These are phyloP conservation scores for Penicillium mononematosum DNA, from an alignment of 495 filamentous ascomycete species.

Conservation along the genomic window DNA sequence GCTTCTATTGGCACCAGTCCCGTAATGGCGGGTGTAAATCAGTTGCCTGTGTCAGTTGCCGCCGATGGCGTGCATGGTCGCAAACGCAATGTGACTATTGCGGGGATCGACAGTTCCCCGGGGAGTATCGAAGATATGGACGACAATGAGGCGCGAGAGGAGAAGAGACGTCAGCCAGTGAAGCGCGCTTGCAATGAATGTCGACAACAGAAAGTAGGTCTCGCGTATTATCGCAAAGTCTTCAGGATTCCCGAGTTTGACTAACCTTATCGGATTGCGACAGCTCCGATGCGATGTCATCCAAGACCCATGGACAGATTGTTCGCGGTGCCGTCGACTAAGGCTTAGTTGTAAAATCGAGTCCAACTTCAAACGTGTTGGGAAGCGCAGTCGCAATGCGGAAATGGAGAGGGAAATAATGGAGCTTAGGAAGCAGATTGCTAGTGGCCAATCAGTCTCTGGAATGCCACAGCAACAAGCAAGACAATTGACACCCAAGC, in stretches of 20 bases:
- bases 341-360: constrained; percentile 90
- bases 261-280: constrained; percentile 16
- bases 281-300: constrained; percentile 88
- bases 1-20: constrained; percentile 41
- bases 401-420: constrained; percentile 78
- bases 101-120: constrained; percentile 63
- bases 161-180: constrained; percentile 68
- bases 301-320: constrained; percentile 78
- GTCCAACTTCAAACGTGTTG: constrained; percentile 88
- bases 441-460: constrained; percentile 34
- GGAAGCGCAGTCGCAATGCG: constrained; percentile 85
- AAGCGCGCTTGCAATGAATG: constrained; percentile 95
- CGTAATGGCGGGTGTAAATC: constrained; percentile 46
- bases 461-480: constrained; percentile 45
- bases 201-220: constrained; percentile 82
- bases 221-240: constrained; percentile 5
- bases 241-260: neutral
- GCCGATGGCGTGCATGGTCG: constrained; percentile 38
- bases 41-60: constrained; percentile 35
- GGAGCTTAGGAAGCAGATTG: constrained; percentile 67
- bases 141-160: constrained; percentile 55
- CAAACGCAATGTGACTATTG: constrained; percentile 48
- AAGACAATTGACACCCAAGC: constrained; percentile 52
- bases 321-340: constrained; percentile 80
- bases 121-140: constrained; percentile 68